phyloP scores from a whole-genome alignment of 2,329 filamentous ascomycete species.

The Graphilbum sp. region DNA sequence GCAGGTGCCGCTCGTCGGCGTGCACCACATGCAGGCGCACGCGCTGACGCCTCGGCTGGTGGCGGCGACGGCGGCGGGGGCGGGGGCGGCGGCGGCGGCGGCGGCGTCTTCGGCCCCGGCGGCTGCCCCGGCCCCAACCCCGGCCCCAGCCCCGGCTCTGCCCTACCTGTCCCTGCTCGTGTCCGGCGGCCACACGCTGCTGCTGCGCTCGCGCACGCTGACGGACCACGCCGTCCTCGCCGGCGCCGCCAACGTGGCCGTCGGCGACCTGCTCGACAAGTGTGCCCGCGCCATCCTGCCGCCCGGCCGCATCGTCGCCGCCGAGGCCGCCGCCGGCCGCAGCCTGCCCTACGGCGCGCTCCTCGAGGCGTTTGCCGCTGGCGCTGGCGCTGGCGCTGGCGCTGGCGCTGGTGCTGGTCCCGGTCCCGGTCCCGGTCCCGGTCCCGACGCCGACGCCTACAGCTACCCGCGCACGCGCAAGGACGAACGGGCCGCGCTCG shows the following conservation, averaged over 20 bases:
- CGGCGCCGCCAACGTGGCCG: constrained; percentile 60
- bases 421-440: too few relatives aligned
- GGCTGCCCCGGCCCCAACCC: background rate
- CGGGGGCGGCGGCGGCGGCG: constrained; percentile 24
- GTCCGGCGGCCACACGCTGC: constrained; percentile 81
- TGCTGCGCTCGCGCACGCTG: constrained; percentile 57
- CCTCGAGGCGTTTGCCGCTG: constrained; percentile 58
- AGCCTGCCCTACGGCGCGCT: constrained; percentile 66
- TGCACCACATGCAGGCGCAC: constrained; percentile 97
- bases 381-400: constrained; percentile 17
- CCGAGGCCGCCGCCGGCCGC: constrained; percentile 15
- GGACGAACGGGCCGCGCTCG: constrained; percentile 35
- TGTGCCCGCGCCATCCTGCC: constrained; percentile 64
- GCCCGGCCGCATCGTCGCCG: constrained; percentile 30
- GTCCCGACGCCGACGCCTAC: constrained; percentile 33
- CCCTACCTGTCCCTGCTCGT: constrained; percentile 82
- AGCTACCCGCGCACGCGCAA: constrained; percentile 36
- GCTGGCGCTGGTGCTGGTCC: constrained; percentile 1
- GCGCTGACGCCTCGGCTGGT: constrained; percentile 73
- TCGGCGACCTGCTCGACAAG: constrained; percentile 86
- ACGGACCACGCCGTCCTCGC: constrained; percentile 59
- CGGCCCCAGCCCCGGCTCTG: constrained; percentile 25
- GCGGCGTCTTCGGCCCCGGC: constrained; percentile 19
- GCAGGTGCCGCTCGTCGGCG: constrained; percentile 66
- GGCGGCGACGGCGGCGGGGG: constrained; percentile 30